phyloP scores from a whole-genome alignment of 2,329 filamentous ascomycete genomes.

The Thielaviopsis populi region DNA sequence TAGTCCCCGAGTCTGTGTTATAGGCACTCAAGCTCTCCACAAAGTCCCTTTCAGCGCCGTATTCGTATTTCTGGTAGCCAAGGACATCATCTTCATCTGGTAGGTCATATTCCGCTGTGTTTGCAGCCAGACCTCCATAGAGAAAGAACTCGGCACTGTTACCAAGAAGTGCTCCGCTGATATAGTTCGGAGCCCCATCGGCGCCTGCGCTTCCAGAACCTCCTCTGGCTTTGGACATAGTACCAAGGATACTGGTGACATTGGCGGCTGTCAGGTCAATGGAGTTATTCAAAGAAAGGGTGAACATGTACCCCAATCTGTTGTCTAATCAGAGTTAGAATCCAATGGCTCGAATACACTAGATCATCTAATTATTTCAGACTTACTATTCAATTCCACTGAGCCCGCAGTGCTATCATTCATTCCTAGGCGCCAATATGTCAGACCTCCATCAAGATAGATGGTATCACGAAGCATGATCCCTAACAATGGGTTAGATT shows the following conservation, averaged over 20 bases:
- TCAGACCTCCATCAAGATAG: constrained; percentile 48
- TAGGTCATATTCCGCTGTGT: constrained; percentile 24
- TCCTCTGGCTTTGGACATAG: constrained; percentile 33
- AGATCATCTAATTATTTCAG: not conserved
- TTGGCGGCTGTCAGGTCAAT: constrained; percentile 18
- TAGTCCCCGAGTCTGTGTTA: constrained; percentile 33
- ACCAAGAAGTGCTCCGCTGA: constrained; percentile 48
- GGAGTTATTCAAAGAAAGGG: constrained; percentile 41
- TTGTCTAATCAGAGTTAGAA: constrained; percentile 30
- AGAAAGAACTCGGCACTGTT: constrained; percentile 49
- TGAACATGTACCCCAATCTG: constrained; percentile 36
- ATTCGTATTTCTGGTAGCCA: constrained; percentile 38
- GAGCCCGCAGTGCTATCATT: constrained; percentile 28
- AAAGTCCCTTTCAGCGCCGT: constrained; percentile 25
- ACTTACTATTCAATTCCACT: constrained; percentile 30
- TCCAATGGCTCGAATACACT: constrained; percentile 7
- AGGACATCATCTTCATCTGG: constrained; percentile 32
- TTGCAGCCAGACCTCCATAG: constrained; percentile 42
- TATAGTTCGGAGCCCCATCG: constrained; percentile 39
- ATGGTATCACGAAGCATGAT: constrained; percentile 45
- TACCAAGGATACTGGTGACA: constrained; percentile 39
- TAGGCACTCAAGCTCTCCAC: constrained; percentile 21
- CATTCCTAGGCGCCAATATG: constrained; percentile 38
- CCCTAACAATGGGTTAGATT: constrained; percentile 25
- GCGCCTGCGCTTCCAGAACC: constrained; percentile 35